Evolutionary conservation across 75 land plant genomes (phyloP).

Genomic region (Pinus albicaulis): DNA sequence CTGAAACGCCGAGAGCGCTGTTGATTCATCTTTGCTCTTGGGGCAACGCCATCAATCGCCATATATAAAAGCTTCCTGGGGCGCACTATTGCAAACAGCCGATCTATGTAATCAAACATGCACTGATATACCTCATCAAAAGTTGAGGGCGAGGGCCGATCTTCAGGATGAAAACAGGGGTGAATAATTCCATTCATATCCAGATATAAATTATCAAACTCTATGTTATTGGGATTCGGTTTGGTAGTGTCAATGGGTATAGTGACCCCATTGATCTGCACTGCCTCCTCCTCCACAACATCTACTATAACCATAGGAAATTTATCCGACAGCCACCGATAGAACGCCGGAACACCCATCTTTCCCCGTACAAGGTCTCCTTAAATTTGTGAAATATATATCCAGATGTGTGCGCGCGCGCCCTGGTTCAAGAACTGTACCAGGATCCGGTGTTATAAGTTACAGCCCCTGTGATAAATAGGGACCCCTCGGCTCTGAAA

Average conservation of each 20-base stretch:
- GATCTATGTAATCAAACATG: slow-evolving; percentile 80
- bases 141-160: background rate
- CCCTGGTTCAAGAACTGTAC: background rate
- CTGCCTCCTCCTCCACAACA: background rate
- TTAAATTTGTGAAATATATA: background rate
- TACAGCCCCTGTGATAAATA: too few species aligned
- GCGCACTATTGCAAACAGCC: slow-evolving; percentile 70
- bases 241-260: slow-evolving; percentile 24
- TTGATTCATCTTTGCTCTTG: slow-evolving; percentile 75
- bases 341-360: background rate
- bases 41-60: slow-evolving; percentile 85
- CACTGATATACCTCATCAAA: slow-evolving; percentile 18
- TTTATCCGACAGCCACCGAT: background rate
- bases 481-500: too few species aligned
- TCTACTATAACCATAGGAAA: background rate
- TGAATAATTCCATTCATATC: slow-evolving; percentile 79
- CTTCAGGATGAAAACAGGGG: slow-evolving; percentile 82
- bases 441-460: background rate
- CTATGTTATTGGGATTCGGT: slow-evolving; percentile 60
- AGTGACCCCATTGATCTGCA: background rate
- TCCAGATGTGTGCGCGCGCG: background rate
- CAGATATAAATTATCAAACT: slow-evolving; percentile 72
- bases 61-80: slow-evolving; percentile 75
- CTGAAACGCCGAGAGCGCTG: slow-evolving; percentile 68
- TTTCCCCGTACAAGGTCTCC: too few species aligned